Base-by-base conservation (phyloP, 345 rosid genomes). In the Dovyalis caffra region DNA sequence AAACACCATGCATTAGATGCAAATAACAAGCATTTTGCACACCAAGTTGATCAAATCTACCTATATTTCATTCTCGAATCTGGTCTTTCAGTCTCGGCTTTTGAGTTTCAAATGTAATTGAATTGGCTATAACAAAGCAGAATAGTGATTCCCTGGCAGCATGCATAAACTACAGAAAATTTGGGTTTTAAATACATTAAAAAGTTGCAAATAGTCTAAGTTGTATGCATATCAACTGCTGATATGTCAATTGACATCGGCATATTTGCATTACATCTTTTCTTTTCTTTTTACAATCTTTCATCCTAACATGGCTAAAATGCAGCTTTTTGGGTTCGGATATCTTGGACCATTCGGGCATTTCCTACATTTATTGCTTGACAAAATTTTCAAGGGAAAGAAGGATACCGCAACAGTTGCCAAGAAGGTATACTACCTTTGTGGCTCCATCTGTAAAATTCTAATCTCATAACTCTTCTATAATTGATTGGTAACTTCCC, bases 331-430 rank as follows among this genome's bases (percentile, higher is more conserved):
- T 62, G 97, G 97, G 1, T 85, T 85, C 73, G 94, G 88, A 33
- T 91, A 91, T 86, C 87, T 92, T 23, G 99, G 99, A 73, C 99
- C 97, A 66, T 91, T 82, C 18, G 92, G 95, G 43, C 97, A 95
- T 83, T 92, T 75, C 87, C 81, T 91, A 77, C 91, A 91, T 74
- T 78, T 85, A 38, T 34, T 81, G 34, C 88, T 95, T 68, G 97
- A 92, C 75, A 95, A 89, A 83, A 69, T 95, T 68, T 95, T 91
- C 87, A 87, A 91, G 89, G 97, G 97, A 79, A 91, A 85, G 88
- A 95, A 88, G 66, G 97, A 91, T 74, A 71, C 95, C 7, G 83
- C 83, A 82, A 92, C 98, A 37, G 94, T 92, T 57, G 97, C 98
- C 69, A 88, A 95, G 92, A 95, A 95, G 97, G 98, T 92, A 71